Evolutionary conservation across 768 basidiomycete genomes (phyloP), one percentile per base, ranked within the genome.

Genomic region (Boletellus ananas): DNA sequence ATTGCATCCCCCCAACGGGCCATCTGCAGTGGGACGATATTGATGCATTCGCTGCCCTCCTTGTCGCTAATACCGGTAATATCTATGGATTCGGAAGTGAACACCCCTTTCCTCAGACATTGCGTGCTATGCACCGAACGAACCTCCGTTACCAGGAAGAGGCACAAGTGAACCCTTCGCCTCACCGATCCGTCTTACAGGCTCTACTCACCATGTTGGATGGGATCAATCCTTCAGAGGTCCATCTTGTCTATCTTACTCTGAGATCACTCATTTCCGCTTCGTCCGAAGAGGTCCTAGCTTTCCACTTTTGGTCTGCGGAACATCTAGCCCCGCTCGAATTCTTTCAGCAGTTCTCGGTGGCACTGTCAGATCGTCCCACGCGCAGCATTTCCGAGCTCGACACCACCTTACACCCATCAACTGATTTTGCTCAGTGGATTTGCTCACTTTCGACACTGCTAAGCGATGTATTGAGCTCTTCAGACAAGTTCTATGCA

Each of bases 11-110:
- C 6, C 47, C 74, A 2, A 54, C 59, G 6, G 67, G 72, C 1
- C 69, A 75, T 25, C 69, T 91, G n/a, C 79, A 80, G 42, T 76
- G 77, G 34, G 81, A 81, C 31, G 89, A 92, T 60, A 72, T 86
- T 16, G 73, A 83, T 44, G 87, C 87, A 1, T 94, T 93, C 58
- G 78, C 84, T 14, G 74, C 77, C 9, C 71, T 93, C 12, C 70
- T 94, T 11, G 70, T 79, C 33, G 64, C 74, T 8, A 74, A 83
- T 33, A 73, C 76, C 46, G 89, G 90, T 0, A 71, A 71, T 17
- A 78, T 90, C 42, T 74, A 79, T 42, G 81, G 83, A 35, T 79
- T 87, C 47, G 77, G 75, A 27, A 72, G 75, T 45, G 80, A 82
- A 50, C 72, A 75, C 46, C 70, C 75, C 33, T 55, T 61, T 34